A percentile compares a stretch with the other conserved stretches of the same genome.
These are phyloP conservation scores for Leccinum pseudoinsigne DNA, from an alignment of 1,284 basidiomycete genomes.

Conservation along the genomic window DNA sequence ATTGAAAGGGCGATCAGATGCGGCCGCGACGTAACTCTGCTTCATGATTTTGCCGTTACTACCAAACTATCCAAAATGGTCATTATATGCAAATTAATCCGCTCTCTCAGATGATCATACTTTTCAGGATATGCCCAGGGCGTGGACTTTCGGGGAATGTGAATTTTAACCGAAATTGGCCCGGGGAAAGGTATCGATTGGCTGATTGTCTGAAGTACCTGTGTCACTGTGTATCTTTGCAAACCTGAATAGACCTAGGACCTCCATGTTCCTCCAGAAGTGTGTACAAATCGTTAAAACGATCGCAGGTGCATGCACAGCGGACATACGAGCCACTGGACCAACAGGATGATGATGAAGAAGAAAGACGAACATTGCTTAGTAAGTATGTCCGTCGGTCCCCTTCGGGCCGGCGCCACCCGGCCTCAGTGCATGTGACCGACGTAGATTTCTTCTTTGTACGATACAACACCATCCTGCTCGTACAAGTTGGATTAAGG, in stretches of 20 bases:
- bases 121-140: too few species aligned
- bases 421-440: too few species aligned
- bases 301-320: too few species aligned
- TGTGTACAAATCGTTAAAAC: too few species aligned
- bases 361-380: neutral
- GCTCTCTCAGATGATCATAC: conserved; percentile 33
- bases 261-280: too few species aligned
- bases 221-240: too few species aligned
- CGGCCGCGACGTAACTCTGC: neutral
- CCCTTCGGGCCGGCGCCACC: neutral
- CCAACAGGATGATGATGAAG: neutral
- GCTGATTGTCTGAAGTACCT: too few species aligned
- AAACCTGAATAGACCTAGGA: too few species aligned
- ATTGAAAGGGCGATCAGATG: neutral
- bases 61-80: neutral
- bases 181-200: too few species aligned
- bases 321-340: neutral
- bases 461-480: neutral
- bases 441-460: neutral
- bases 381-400: neutral
- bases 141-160: too few species aligned
- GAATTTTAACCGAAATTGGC: too few species aligned
- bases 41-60: neutral
- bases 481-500: too few species aligned
- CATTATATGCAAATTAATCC: neutral